These are phyloP conservation scores for Backusella circina DNA, from an alignment of 192 early-diverging fungal species.

Conservation along the genomic window DNA sequence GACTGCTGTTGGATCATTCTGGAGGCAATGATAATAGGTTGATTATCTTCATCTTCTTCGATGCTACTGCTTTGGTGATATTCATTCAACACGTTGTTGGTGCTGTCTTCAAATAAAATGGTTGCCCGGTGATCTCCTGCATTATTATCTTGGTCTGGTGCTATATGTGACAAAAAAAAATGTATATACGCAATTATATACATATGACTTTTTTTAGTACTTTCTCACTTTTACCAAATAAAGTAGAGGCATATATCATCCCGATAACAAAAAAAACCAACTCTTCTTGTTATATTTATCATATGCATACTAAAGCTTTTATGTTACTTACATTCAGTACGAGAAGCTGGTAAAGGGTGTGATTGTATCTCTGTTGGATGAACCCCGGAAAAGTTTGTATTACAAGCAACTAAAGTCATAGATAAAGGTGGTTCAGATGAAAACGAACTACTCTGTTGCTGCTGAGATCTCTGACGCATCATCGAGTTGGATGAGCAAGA, in stretches of 20 bases:
- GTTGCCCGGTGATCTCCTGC: slow-evolving; percentile 15
- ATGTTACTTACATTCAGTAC: background rate
- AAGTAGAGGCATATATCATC: background rate
- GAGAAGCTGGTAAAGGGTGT: background rate
- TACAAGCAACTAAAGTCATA: background rate
- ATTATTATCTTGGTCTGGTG: background rate
- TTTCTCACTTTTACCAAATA: background rate
- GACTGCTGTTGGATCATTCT: background rate
- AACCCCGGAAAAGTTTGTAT: slow-evolving; percentile 1
- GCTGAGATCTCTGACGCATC: background rate
- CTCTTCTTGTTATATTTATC: background rate
- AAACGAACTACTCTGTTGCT: background rate
- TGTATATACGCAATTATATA: background rate
- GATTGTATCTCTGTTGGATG: background rate
- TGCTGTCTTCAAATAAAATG: background rate
- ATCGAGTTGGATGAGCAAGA: background rate
- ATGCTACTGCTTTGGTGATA: background rate
- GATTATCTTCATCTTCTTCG: background rate
- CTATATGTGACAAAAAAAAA: slow-evolving; percentile 4
- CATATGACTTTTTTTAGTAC: background rate
- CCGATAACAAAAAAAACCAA: background rate
- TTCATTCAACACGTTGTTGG: background rate
- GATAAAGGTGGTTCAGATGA: slow-evolving; percentile 2
- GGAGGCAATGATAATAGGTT: background rate
- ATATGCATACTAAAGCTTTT: background rate